These are phyloP conservation scores for Gonium pectorale DNA, from an alignment of 139 green algal genomes.

Conservation along the genomic window DNA sequence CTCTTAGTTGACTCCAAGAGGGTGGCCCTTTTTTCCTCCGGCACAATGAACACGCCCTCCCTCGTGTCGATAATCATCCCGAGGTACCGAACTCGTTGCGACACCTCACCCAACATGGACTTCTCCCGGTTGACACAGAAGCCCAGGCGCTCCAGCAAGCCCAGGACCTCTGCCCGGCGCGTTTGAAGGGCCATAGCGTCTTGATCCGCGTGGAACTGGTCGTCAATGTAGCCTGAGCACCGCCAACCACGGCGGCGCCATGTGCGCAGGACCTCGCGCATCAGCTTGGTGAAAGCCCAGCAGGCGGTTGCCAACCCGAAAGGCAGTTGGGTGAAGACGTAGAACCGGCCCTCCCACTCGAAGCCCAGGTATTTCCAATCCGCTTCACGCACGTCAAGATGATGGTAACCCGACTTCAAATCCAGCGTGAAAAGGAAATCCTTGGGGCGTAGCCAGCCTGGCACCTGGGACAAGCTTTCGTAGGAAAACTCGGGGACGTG, in stretches of 20 bases:
- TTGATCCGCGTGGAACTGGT: neutral
- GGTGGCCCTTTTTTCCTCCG: neutral
- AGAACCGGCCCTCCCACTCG: neutral
- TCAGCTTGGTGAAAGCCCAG: conserved; percentile 44
- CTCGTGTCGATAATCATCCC: neutral
- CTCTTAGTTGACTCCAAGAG: neutral
- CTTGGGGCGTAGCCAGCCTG: neutral
- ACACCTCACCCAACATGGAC: neutral
- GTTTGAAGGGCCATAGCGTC: neutral
- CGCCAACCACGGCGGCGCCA: neutral
- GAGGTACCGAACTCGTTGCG: conserved; percentile 2
- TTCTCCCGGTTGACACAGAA: conserved; percentile 8
- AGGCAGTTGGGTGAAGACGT: conserved; percentile 29
- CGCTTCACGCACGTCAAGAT: neutral
- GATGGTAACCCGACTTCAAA: conserved; percentile 21
- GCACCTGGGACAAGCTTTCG: neutral
- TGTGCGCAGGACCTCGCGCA: neutral
- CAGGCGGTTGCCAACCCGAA: conserved; percentile 18
- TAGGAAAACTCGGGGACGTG: conserved; percentile 9
- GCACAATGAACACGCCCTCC: neutral
- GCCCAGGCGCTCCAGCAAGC: neutral
- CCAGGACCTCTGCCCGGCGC: neutral
- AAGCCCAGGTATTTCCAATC: conserved; percentile 22
- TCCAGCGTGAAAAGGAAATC: conserved; percentile 17
- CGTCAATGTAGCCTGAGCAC: conserved; percentile 15